phyloP scores from a whole-genome alignment of 306 rosid species.

The Corylus avellana region DNA sequence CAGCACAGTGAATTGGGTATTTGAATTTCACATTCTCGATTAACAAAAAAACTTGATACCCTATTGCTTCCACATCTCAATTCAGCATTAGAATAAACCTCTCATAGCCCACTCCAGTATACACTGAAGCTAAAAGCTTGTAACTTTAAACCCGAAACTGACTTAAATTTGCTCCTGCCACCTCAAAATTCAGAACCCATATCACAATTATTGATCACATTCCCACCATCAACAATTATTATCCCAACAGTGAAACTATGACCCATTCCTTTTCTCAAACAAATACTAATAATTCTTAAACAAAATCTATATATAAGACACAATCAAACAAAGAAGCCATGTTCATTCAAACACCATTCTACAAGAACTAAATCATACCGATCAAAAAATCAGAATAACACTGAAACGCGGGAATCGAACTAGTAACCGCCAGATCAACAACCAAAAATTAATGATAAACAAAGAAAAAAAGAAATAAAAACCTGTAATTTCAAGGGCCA shows the following conservation, averaged over 20 bases:
- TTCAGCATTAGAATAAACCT: background rate
- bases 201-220: background rate
- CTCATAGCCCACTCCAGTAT: background rate
- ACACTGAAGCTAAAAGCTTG: background rate
- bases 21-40: background rate
- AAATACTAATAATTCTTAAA: background rate
- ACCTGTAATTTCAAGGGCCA: constrained; percentile 91
- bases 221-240: background rate
- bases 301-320: background rate
- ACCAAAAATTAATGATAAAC: background rate
- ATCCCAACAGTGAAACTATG: background rate
- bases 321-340: background rate
- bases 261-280: background rate
- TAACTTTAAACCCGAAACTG: background rate
- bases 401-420: constrained; percentile 1
- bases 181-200: background rate
- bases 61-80: background rate
- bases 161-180: background rate
- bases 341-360: background rate
- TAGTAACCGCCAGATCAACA: constrained; percentile 24
- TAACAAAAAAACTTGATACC: background rate
- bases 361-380: background rate
- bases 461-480: background rate
- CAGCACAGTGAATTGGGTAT: background rate
- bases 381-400: background rate